Percentiles rank a stretch among this genome's conserved stretches.
These are phyloP conservation scores for Fusarium sp. DNA, from an alignment of 2,329 filamentous ascomycete species.

Conservation along the genomic window DNA sequence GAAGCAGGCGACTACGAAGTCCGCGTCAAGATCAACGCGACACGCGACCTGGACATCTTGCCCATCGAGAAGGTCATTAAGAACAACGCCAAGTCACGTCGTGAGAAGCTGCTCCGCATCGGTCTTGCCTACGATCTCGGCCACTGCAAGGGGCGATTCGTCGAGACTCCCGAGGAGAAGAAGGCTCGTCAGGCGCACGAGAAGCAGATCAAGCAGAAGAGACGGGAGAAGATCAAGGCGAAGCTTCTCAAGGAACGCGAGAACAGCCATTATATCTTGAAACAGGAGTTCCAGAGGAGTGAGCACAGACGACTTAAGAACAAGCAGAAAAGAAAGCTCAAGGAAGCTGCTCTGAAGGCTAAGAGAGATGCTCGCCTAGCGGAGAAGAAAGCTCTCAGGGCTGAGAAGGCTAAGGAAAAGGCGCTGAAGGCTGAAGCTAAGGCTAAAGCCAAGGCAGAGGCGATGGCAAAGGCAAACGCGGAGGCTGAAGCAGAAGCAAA, in stretches of 20 bases:
- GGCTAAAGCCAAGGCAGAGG: constrained; percentile 47
- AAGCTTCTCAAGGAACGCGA: constrained; percentile 58
- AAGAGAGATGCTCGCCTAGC: constrained; percentile 24
- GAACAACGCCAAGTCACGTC: constrained; percentile 67
- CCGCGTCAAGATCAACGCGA: constrained; percentile 78
- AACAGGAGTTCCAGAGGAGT: constrained; percentile 52
- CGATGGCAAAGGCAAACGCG: constrained; percentile 17
- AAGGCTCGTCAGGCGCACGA: constrained; percentile 58
- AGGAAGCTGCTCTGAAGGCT: constrained; percentile 65
- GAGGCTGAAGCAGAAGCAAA: constrained; percentile 15
- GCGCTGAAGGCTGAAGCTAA: neutral
- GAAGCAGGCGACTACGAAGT: constrained; percentile 80
- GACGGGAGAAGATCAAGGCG: constrained; percentile 50
- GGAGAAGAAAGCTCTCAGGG: constrained; percentile 34
- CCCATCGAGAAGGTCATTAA: constrained; percentile 75
- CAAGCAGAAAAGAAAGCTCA: constrained; percentile 85
- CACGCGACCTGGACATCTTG: constrained; percentile 61
- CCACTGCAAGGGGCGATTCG: constrained; percentile 70
- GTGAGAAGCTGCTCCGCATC: constrained; percentile 80
- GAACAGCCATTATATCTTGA: constrained; percentile 51
- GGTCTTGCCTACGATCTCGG: constrained; percentile 77
- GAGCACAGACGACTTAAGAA: constrained; percentile 61
- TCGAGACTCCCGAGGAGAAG: constrained; percentile 62
- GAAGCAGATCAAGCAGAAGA: constrained; percentile 55
- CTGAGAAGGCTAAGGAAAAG: constrained; percentile 26